These are phyloP conservation scores for Aegilops speltoides DNA, from an alignment of 176 grass and related monocot genomes.

Conservation along the genomic window DNA sequence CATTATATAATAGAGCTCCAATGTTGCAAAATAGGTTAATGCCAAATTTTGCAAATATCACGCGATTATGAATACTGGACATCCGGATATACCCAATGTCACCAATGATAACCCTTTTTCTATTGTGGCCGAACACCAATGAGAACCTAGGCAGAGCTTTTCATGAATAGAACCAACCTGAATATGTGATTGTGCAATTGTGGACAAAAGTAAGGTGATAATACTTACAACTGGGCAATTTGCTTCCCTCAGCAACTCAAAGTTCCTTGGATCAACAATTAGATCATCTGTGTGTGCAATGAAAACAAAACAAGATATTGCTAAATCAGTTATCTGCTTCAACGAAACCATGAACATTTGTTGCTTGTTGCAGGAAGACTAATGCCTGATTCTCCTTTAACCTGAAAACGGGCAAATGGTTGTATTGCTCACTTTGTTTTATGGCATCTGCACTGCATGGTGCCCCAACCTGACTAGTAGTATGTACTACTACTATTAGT, in stretches of 20 bases:
- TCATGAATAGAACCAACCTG: background rate
- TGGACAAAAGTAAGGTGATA: constrained; percentile 9
- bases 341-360: background rate
- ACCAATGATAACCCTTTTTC: constrained; percentile 5
- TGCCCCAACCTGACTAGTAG: background rate
- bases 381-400: constrained; percentile 5
- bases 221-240: constrained; percentile 95
- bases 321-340: background rate
- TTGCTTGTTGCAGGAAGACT: background rate
- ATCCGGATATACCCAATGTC: background rate
- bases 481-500: constrained; percentile 11
- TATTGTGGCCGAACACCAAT: background rate
- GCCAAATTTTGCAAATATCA: background rate
- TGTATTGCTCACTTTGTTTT: background rate
- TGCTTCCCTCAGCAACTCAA: constrained; percentile 94
- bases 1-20: background rate
- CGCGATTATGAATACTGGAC: background rate
- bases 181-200: constrained; percentile 24
- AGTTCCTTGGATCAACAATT: constrained; percentile 93
- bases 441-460: background rate
- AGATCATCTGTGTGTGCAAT: constrained; percentile 68
- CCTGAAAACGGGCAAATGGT: background rate
- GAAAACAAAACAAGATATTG: constrained; percentile 1
- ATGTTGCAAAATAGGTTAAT: background rate
- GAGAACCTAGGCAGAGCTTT: background rate